These are phyloP conservation scores for Cylindrodendrum hubeiense DNA, from an alignment of 2,329 filamentous ascomycete genomes.

Conservation along the genomic window DNA sequence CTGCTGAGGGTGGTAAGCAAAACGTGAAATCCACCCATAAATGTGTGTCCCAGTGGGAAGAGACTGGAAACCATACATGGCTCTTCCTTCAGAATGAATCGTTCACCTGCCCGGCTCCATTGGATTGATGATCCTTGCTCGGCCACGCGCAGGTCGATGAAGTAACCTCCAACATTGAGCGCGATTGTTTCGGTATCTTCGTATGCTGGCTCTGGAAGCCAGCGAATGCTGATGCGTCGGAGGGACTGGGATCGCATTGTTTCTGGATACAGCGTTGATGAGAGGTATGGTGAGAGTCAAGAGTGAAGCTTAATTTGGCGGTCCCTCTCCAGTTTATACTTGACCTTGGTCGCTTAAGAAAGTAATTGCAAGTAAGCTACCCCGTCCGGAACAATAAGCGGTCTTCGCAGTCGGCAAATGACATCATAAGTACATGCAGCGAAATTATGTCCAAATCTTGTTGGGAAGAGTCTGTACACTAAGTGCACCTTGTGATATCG, in stretches of 20 bases:
- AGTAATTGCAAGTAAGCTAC: no score
- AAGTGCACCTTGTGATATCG: no score
- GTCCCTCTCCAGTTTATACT: background rate
- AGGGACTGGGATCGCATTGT: constrained; percentile 28
- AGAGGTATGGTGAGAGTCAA: background rate
- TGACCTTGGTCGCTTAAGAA: background rate
- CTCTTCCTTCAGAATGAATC: constrained; percentile 26
- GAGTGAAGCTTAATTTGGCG: background rate
- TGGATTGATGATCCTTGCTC: constrained; percentile 25
- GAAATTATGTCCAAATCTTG: background rate
- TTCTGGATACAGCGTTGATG: background rate
- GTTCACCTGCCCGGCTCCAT: constrained; percentile 38
- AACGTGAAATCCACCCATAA: background rate
- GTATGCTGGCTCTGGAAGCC: constrained; percentile 35
- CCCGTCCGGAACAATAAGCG: background rate
- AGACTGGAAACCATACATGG: constrained; percentile 20
- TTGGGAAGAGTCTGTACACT: background rate
- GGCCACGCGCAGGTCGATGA: constrained; percentile 31
- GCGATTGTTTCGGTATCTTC: constrained; percentile 40
- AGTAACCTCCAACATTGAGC: constrained; percentile 40
- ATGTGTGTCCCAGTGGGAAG: background rate
- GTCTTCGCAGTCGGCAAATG: background rate
- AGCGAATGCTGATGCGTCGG: constrained; percentile 38
- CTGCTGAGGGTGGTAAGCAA: constrained; percentile 9
- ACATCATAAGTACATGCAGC: background rate